Percentiles rank a stretch among this genome's conserved stretches.
Conservation (phyloP, 2,329 filamentous ascomycete genomes). For the Decorospora gaudefroyi region DNA sequence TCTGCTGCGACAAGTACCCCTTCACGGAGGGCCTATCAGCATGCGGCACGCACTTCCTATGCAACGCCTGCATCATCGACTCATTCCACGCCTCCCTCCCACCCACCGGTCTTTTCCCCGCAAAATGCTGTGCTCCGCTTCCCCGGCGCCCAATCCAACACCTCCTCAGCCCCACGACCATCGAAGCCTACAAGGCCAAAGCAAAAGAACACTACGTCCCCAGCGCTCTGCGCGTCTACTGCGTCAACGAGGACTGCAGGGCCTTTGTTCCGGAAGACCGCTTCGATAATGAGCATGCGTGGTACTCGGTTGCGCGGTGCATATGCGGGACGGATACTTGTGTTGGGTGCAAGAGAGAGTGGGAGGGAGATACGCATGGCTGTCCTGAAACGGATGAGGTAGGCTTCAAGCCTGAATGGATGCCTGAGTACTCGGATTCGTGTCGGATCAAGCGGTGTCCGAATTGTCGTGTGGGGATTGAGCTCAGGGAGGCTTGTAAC, state of each 20-base stretch:
- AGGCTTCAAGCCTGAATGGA: slow-evolving; percentile 7
- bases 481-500: slow-evolving; percentile 22
- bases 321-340: slow-evolving; percentile 9
- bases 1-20: slow-evolving; percentile 1
- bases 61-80: slow-evolving; percentile 7
- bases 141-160: slow-evolving; percentile 1
- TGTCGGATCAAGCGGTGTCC: slow-evolving; percentile 24
- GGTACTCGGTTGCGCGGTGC: neutral
- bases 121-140: slow-evolving; percentile 4
- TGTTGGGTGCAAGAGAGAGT: slow-evolving; percentile 8
- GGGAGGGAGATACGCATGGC: slow-evolving; percentile 1
- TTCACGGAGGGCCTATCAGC: neutral
- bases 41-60: slow-evolving; percentile 9
- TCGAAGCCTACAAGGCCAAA: neutral
- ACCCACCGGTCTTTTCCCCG: slow-evolving; percentile 3
- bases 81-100: slow-evolving; percentile 1
- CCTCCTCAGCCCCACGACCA: slow-evolving; percentile 1
- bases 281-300: neutral
- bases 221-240: slow-evolving; percentile 2
- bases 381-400: neutral
- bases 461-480: slow-evolving; percentile 13
- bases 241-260: slow-evolving; percentile 3
- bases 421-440: slow-evolving; percentile 11
- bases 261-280: neutral
- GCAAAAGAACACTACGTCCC: slow-evolving; percentile 3